Evolutionary conservation across 441 rosid genomes (phyloP).

Genomic region (Erodium moschatum): DNA sequence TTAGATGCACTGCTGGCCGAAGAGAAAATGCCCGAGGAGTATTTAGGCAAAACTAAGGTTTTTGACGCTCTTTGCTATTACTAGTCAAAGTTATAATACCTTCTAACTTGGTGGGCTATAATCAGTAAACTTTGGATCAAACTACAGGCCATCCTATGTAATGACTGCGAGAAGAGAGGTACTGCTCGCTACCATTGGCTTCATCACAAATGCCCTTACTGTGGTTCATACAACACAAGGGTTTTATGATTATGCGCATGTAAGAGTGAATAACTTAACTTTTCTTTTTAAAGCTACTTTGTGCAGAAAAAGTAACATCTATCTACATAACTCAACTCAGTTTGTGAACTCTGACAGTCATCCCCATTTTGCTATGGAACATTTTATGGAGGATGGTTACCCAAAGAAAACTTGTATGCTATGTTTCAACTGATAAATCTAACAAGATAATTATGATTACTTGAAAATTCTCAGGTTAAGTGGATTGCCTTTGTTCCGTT

Average conservation of each 20-base stretch:
- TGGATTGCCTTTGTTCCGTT: neutral
- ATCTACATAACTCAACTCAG: neutral
- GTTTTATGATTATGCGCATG: constrained; percentile 30
- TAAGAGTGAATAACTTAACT: neutral
- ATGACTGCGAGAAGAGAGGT: constrained; percentile 80
- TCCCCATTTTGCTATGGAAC: neutral
- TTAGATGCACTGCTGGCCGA: constrained; percentile 67
- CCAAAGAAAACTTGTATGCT: no score
- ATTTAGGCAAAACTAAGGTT: constrained; percentile 65
- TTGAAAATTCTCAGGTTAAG: neutral
- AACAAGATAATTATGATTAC: neutral
- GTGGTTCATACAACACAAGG: constrained; percentile 76
- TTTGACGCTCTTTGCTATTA: neutral
- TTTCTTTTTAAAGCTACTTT: constrained; percentile 8
- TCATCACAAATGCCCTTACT: constrained; percentile 60
- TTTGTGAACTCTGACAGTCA: neutral
- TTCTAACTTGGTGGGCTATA: neutral
- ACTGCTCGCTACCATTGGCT: constrained; percentile 65
- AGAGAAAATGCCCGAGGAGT: constrained; percentile 70
- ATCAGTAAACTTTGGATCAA: constrained; percentile 6
- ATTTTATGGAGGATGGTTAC: no score
- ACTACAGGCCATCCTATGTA: constrained; percentile 57
- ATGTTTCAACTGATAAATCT: neutral
- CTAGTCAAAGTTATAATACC: constrained; percentile 10
- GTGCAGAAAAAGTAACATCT: no score